phyloP scores from a whole-genome alignment of 305 asterid species.

The Fraxinus nigra region DNA sequence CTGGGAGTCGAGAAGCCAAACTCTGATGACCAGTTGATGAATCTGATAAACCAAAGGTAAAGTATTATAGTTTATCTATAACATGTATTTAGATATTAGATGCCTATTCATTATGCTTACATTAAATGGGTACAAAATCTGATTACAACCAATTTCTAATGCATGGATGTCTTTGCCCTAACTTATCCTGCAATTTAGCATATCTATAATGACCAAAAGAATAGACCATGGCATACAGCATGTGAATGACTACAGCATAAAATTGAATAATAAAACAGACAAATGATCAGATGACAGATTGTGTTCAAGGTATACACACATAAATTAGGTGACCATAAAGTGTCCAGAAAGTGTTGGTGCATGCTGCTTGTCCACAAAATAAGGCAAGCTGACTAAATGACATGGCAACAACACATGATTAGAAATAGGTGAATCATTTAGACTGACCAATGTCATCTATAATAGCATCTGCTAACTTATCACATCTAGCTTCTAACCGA shows the following conservation, averaged over 20 bases:
- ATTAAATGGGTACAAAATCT: not conserved
- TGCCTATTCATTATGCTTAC: slow-evolving; percentile 13
- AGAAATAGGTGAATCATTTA: slow-evolving; percentile 15
- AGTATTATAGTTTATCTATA: slow-evolving; percentile 8
- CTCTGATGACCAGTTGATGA: slow-evolving; percentile 56
- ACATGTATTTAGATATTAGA: slow-evolving; percentile 7
- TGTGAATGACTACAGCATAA: not conserved
- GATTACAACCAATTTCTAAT: slow-evolving; percentile 12
- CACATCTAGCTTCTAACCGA: slow-evolving; percentile 81
- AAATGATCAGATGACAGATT: slow-evolving; percentile 7
- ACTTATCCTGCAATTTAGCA: not conserved
- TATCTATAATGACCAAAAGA: slow-evolving; percentile 11
- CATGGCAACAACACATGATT: slow-evolving; percentile 12
- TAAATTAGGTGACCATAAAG: slow-evolving; percentile 2
- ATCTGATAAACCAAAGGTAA: slow-evolving; percentile 49
- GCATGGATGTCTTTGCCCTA: not conserved
- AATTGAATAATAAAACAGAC: slow-evolving; percentile 12
- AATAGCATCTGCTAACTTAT: slow-evolving; percentile 65
- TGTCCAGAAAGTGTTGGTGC: slow-evolving; percentile 13
- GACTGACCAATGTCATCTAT: slow-evolving; percentile 73
- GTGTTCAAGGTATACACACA: slow-evolving; percentile 4
- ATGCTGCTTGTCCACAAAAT: slow-evolving; percentile 8
- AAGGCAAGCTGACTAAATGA: slow-evolving; percentile 21
- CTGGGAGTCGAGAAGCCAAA: slow-evolving; percentile 88
- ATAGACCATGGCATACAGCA: slow-evolving; percentile 7